Base-by-base conservation (phyloP, 1,284 basidiomycete species). In the Mycosarcoma maydis region DNA sequence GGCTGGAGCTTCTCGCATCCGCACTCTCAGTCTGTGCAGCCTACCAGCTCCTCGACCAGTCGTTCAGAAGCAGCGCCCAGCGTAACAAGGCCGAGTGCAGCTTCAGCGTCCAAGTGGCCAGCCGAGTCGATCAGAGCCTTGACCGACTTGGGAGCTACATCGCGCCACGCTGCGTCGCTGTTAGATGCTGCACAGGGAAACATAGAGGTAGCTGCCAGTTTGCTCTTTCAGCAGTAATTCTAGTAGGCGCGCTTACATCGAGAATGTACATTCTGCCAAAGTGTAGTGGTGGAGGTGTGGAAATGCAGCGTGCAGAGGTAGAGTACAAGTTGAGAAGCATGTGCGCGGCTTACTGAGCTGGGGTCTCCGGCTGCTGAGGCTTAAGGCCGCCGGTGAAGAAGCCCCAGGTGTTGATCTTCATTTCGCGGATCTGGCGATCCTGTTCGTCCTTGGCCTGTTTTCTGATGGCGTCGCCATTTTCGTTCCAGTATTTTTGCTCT, bases 401-500 rank as follows among this genome's bases (percentile, higher is more conserved):
- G 14, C 58, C 51, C 78, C 77, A 80, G n/a, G 77, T 77, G 51
- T 73, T 78, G 20, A 78, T 26, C 55, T 80, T 80, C 78, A 81
- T 79, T 29, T 84, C 82, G 53, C 86, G 85, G 75, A 88, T 84
- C 85, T 91, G 88, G 47, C 88, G 87, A 79, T 92, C 87, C 80
- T 89, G 89, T 76, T 97, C 92, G 69, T 92, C 90, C 78, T 92
- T 88, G 73, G 92, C 84, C 76, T 89, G 78, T 78, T 87, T 86
- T 82, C 93, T 90, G 73, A 98, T 88, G 68, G 90, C 87, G 40
- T 87, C 90, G 77, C 89, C 90, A 83, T 98, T 90, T 48, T 90
- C 86, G 36, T 84, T 84, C 80, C 95, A 89, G 83, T 93, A 96
- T 68, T 91, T 90, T 79, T 91, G 90, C 81, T 98, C 94, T 66